A percentile compares a stretch with the other conserved stretches of the same genome.
Conservation (phyloP, 768 basidiomycete genomes). For the Naganishia randhawae region DNA sequence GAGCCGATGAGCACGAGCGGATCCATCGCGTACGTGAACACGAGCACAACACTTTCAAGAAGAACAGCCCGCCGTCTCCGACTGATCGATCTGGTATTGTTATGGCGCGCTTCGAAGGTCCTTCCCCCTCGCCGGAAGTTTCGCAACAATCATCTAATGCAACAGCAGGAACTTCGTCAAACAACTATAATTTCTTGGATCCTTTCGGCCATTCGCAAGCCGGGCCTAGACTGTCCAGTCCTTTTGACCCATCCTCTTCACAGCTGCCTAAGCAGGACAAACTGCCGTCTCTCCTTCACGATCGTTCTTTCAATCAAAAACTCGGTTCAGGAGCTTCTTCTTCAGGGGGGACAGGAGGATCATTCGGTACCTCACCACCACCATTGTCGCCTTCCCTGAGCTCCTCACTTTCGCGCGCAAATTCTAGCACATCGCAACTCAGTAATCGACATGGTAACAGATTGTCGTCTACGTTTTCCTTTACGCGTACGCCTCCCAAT, state of each 20-base stretch:
- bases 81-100: conserved; percentile 20
- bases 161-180: background rate
- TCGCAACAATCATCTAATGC: background rate
- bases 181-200: background rate
- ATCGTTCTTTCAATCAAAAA: background rate
- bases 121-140: background rate
- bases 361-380: background rate
- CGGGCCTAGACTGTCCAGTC: background rate
- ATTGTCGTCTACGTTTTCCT: background rate
- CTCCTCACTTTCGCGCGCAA: conserved; percentile 1
- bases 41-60: conserved; percentile 1
- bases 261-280: background rate
- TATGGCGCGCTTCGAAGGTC: conserved; percentile 3
- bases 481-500: background rate
- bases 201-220: background rate
- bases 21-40: conserved; percentile 8
- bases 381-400: conserved; percentile 8
- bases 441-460: background rate
- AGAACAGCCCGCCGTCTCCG: conserved; percentile 15
- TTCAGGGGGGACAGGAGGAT: background rate
- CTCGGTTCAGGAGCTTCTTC: background rate
- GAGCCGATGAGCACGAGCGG: conserved; percentile 3
- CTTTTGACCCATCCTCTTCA: background rate
- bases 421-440: background rate
- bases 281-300: background rate